Evolutionary conservation across 805 yeast species (phyloP), one percentile per base, ranked within the genome.

Genomic region (Saturnispora diversa): DNA sequence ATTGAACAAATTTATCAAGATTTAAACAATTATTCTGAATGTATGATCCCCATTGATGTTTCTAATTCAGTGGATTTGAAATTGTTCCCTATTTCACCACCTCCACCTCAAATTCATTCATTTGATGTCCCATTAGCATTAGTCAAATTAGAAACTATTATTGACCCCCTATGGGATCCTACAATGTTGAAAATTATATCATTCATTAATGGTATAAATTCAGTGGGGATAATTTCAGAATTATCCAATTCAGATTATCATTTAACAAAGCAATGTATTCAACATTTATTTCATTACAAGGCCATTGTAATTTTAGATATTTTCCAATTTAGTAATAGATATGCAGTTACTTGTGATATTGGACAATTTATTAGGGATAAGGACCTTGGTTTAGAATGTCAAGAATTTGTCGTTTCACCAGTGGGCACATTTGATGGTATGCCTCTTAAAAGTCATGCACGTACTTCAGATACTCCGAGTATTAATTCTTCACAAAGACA

Each of bases 161-260:
- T 85, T 31, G 98, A 92, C 59, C 81, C 84, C 7, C 81, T 84
- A 52, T 92, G 98, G 97, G 98, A 92, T 59, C 97, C 97, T 1
- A 90, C 97, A 2, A 82, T 92, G 92, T 67, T 86, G 34, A 80
- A 83, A 50, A 84, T 92, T 19, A 62, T 85, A 9, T 95, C 96
- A 0, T 82, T 69, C 49, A 85, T 92, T 37, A 77, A 92, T 53
- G 98, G 99, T 1, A 68, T 87, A 36, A 90, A 90, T 56, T 84
- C 92, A 5, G 76, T 92, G 15, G 69, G 76, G 27, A 70, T 72
- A 41, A 90, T 94, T 28, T 75, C 95, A 15, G 75, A 76, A 38
- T 60, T 87, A 38, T 85, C 96, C 2, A 77, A 84, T 51, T 81
- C 95, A 28, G 94, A 87, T 54, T 79, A 77, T 48, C 65, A 70